Evolutionary conservation across 1,284 basidiomycete species (phyloP).

Genomic region (Tremellales sp.): DNA sequence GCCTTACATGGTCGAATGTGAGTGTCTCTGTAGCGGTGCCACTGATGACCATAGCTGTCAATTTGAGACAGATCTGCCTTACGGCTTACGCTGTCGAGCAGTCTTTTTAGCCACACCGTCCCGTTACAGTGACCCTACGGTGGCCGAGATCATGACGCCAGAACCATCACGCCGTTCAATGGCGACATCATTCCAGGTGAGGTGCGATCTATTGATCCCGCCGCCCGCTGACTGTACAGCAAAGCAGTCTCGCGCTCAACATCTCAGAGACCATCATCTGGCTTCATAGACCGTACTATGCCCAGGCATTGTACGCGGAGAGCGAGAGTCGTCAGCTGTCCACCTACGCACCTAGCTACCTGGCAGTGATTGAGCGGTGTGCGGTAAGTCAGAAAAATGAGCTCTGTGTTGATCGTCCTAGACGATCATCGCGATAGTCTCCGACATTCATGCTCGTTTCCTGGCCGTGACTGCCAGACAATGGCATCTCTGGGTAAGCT

Average conservation of each 20-base stretch:
- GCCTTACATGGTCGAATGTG: no score
- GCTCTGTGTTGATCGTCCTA: no score
- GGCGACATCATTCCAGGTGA: constrained; percentile 8
- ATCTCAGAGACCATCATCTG: constrained; percentile 18
- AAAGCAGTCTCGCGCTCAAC: constrained; percentile 19
- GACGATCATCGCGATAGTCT: no score
- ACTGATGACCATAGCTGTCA: no score
- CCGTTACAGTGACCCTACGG: constrained; percentile 8
- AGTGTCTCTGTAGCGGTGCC: no score
- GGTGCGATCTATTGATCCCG: no score
- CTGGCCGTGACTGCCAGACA: constrained; percentile 8
- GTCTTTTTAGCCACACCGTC: constrained; percentile 15
- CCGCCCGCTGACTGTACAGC: no score
- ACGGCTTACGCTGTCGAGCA: constrained; percentile 16
- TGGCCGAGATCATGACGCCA: constrained; percentile 3
- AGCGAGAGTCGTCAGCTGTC: constrained; percentile 13
- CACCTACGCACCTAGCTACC: constrained; percentile 14
- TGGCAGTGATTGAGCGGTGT: constrained; percentile 16
- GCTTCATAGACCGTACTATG: constrained; percentile 20
- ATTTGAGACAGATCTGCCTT: no score
- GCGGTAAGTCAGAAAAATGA: constrained; percentile 9
- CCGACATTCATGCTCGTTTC: no score
- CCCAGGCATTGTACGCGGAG: constrained; percentile 14
- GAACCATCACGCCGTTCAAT: constrained; percentile 7
- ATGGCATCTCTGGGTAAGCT: constrained; percentile 16